Conservation (phyloP, 1,139 yeast genomes). For the Candida sp. region DNA sequence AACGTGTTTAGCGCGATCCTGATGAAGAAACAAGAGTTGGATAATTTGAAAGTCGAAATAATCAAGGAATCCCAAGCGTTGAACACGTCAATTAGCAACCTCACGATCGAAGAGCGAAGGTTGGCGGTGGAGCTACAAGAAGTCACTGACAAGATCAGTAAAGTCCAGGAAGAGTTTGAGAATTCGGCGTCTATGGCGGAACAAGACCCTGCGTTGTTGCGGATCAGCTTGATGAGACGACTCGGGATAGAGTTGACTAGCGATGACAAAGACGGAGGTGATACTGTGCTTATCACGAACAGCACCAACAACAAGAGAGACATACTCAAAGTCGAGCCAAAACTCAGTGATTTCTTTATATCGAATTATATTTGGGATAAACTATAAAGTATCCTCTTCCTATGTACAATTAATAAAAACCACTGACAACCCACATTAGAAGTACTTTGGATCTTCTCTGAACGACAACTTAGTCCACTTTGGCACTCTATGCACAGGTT, state of each 20-base stretch:
- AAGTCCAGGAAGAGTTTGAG: conserved; percentile 19
- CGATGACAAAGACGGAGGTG: conserved; percentile 11
- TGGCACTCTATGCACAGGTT: conserved; percentile 84
- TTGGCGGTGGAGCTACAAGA: conserved; percentile 35
- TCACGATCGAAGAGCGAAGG: conserved; percentile 46
- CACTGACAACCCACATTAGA: conserved; percentile 35
- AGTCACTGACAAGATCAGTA: conserved; percentile 24
- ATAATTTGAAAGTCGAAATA: conserved; percentile 53
- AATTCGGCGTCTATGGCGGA: conserved; percentile 22
- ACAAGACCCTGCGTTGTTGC: conserved; percentile 41
- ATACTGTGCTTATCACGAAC: conserved; percentile 53
- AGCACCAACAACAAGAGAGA: conserved; percentile 51
- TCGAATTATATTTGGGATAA: conserved; percentile 78
- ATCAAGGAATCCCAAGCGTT: conserved; percentile 63
- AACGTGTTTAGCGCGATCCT: conserved; percentile 10
- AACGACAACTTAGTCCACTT: conserved; percentile 89
- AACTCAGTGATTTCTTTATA: conserved; percentile 65
- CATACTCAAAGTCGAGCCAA: conserved; percentile 58
- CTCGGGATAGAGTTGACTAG: conserved; percentile 46
- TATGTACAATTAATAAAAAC: not conserved
- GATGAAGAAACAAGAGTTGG: conserved; percentile 39
- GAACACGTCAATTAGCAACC: conserved; percentile 53
- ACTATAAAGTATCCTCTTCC: conserved; percentile 8
- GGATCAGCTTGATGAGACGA: conserved; percentile 47
- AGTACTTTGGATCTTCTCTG: conserved; percentile 81